phyloP scores from a whole-genome alignment of 1,284 basidiomycete genomes.

The Pseudozyma sp. region DNA sequence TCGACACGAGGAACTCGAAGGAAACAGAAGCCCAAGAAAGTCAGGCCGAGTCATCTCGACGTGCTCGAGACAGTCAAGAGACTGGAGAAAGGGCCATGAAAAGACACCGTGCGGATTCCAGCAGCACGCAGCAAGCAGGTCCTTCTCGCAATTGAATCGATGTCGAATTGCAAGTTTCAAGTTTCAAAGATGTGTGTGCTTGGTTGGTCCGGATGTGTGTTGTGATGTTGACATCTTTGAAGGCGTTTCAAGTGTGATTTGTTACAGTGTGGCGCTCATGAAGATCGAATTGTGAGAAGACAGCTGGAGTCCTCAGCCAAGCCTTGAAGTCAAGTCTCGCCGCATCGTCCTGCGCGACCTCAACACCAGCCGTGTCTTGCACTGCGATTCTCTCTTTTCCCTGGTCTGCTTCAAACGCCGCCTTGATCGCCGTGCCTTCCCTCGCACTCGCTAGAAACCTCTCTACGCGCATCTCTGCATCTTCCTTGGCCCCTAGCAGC shows the following conservation, averaged over 20 bases:
- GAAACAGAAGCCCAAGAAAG: neutral
- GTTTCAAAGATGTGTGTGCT: neutral
- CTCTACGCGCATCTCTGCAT: conserved; percentile 8
- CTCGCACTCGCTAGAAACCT: conserved; percentile 16
- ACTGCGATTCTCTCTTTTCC: neutral
- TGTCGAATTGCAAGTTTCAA: neutral
- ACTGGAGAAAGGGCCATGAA: neutral
- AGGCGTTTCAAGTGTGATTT: too few relatives aligned
- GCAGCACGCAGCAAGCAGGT: neutral
- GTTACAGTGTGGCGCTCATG: neutral
- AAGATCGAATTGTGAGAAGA: conserved; percentile 19
- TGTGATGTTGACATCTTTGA: too few relatives aligned
- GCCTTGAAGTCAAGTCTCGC: neutral
- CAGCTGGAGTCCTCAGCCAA: conserved; percentile 27
- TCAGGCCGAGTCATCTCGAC: neutral
- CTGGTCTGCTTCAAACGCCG: neutral
- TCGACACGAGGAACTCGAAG: neutral
- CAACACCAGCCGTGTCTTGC: neutral
- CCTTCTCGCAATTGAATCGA: neutral
- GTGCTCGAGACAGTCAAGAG: neutral
- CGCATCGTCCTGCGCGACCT: neutral
- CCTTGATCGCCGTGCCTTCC: conserved; percentile 20
- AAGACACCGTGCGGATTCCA: neutral
- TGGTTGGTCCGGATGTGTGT: neutral
- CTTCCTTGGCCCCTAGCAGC: conserved; percentile 19